Base-by-base conservation (phyloP, 441 rosid species). In the Cnidoscolus chayamansa region DNA sequence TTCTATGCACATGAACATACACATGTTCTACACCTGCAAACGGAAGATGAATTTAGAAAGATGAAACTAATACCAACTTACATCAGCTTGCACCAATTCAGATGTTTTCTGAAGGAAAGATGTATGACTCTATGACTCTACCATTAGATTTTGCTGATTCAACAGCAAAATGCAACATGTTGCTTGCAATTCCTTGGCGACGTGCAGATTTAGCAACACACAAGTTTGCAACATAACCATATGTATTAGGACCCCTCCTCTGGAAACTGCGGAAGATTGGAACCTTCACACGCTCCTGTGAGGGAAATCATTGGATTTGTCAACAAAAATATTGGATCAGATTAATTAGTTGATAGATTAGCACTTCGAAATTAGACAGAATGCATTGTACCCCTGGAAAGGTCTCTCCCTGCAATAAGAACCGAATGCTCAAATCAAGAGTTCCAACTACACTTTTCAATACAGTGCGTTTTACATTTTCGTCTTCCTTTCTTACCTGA, bases 391-490 rank as follows among this genome's bases (percentile, higher is more conserved):
- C 97, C 97, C 91, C 96, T 7, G 97, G 98, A 81, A 87, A 88
- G 56, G 86, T 89, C 84, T 91, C 97, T 73, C 94, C 97, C 16
- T 81, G 89, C 76, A 86, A 70, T 74, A 90, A 84, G 80, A 79
- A 75, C 5, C 83, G 84, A 60, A 93, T 74, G 79, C 89, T 88
- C 80, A 88, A 80, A 82, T 91, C 96, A 59, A 93, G 98, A 53
- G 98, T 93, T 75, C 94, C 98, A 50, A 88, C 97, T 12, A 91
- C 89, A 82, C 97, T 88, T 84, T 88, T 93, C 75, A 88, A 78
- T 47, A 88, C 87, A 0, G 87, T 85, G 63, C 84, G 86, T 70
- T 87, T 91, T 62, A 85, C 84, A 49, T 80, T 81, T 67, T 45
- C 73, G 59, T 83, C 89, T 72, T 87, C 89, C 77, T 86, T 89